Base-by-base conservation (phyloP, 495 filamentous ascomycete species). In the Aspergillus nidulans region DNA sequence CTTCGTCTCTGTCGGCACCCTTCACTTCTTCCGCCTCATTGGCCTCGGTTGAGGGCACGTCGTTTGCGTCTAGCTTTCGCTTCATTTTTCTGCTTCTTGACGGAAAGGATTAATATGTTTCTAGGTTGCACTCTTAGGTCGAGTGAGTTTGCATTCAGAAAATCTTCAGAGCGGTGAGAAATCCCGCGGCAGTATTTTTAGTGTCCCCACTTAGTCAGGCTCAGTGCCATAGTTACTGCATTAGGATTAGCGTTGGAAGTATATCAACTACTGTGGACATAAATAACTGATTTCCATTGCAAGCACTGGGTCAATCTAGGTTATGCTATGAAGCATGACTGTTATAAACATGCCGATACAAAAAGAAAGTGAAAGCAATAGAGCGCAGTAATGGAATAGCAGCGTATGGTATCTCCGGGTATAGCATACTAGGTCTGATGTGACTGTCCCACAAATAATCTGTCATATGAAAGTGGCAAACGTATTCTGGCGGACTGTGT, bases 51-150 rank as follows among this genome's bases (percentile, higher is more conserved):
- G 79, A 76, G 8, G 84, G 83, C 0, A 84, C 71, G 53, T 83
- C 79, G 36, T 82, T 69, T 21, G 77, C 76, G 63, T 87, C 80
- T 28, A 85, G 69, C 68, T 87, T 87, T 60, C 84, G 76, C 66
- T 87, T 87, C 81, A 85, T 86, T 32, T 49, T 49, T 64, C 57
- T 59, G 45, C 60, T 26, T 62, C 41, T 16, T 10, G 49, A 32
- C 28, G 50, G 18, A 41, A 4, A 19, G 20, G 15, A 34, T 3
- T 36, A 32, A 15, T 30, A 45, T 18, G 36, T 23, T 12, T 36
- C 32, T 24, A 34, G 28, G 24, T 40, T 18, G 10, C 16, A 39
- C 38, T 39, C 18, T 46, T 24, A n/a, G 26, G n/a, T 32, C 15
- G 32, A 18, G 59, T 60, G 60, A 55, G 66, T 72, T 72, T 70